Base-by-base conservation (phyloP, 169 alveolate species). In the Plasmodium gonderi region DNA sequence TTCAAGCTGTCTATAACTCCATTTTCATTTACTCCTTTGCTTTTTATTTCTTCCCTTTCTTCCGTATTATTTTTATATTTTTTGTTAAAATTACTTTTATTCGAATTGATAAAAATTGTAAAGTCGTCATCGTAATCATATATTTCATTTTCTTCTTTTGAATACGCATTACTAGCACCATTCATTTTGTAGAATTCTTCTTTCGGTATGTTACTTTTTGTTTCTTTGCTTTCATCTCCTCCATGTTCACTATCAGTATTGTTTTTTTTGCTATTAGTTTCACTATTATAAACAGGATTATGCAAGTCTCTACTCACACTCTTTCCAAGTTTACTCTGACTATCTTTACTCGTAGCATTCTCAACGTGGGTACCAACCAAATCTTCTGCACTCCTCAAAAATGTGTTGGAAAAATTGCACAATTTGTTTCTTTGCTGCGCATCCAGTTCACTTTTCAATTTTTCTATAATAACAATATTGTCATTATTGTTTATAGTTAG, bases 121-220 rank as follows among this genome's bases (percentile, higher is more conserved):
- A 85, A 85, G 67, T 76, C 92, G 45, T 85, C 87, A 54, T 75
- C 79, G 79, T 85, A 85, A 33, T 82, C 92, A 45, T 82, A 82
- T 4, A 72, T 69, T 29, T 42, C 64, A 26, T 69, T 72, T 31
- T 60, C 91, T 17, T 69, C 92, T 11, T 47, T 82, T 8, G 54
- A 72, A 26, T 44, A 1, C n/a, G 67, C 60, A 31, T 82, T 47
- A 29, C 17, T 38, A 29, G 47, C 20, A 54, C 76, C 29, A 38
- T 44, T 4, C 38, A 45, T 42, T 29, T 69, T 40, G 40, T 74
- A 44, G 44, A 33, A 47, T 36, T 14, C 76, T 40, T 33, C 36
- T 65, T 49, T 31, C n/a, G 79, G 9, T 69, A 8, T 40, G 6
- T 65, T 33, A 7, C 38, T 54, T 11, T 38, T 60, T 23, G 26